Conservation (phyloP, 768 basidiomycete genomes). For the Podaxis rugospora region DNA sequence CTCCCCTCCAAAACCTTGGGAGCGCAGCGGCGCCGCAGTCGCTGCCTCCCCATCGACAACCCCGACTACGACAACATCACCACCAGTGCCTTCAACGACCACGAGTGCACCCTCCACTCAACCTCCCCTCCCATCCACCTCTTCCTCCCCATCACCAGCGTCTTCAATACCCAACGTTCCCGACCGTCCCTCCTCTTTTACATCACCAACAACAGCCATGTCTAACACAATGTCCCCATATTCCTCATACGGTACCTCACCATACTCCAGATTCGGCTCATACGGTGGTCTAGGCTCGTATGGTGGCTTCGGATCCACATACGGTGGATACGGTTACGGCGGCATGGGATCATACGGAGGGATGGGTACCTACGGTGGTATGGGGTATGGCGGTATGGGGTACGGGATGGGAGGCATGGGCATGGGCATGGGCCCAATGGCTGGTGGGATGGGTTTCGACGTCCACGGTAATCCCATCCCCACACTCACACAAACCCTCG, state of each 20-base stretch:
- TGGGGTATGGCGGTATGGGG: constrained; percentile 29
- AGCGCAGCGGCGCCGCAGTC: constrained; percentile 47
- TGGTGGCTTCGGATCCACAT: constrained; percentile 26
- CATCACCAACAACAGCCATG: constrained; percentile 29
- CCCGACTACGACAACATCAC: constrained; percentile 20
- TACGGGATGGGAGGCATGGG: constrained; percentile 27
- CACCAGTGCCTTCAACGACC: constrained; percentile 26
- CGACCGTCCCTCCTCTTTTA: constrained; percentile 54
- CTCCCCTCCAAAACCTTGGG: constrained; percentile 91
- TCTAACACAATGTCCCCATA: constrained; percentile 25
- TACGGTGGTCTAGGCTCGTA: constrained; percentile 30
- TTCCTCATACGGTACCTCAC: constrained; percentile 34
- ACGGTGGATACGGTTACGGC: constrained; percentile 26
- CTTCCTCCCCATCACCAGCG: constrained; percentile 14
- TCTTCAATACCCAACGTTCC: constrained; percentile 45
- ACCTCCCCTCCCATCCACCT: constrained; percentile 13
- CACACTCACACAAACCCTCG: constrained; percentile 82
- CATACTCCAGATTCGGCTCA: constrained; percentile 34
- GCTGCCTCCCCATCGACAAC: constrained; percentile 24
- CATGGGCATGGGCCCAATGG: constrained; percentile 21
- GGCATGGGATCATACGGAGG: constrained; percentile 38
- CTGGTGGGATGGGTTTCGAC: constrained; percentile 25
- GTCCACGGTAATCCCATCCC: constrained; percentile 53
- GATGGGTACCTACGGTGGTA: constrained; percentile 24
- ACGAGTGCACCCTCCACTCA: constrained; percentile 20